Conservation (phyloP, 2,329 filamentous ascomycete species). For the Gliomastix tumulicola region DNA sequence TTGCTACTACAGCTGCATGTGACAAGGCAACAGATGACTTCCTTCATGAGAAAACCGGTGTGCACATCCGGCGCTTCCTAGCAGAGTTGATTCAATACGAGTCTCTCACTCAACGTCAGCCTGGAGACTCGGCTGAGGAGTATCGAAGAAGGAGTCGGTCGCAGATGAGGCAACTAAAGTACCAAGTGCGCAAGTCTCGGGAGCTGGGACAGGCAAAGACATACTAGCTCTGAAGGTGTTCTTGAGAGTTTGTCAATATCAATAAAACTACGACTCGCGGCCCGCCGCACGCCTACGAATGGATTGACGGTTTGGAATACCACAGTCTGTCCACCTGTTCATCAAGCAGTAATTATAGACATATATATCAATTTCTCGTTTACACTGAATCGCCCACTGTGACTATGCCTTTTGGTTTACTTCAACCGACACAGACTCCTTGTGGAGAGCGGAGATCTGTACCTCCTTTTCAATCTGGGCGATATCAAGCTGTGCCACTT, state of each 20-base stretch:
- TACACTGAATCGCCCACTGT: too few species aligned
- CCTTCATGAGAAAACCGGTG: slow-evolving; percentile 43
- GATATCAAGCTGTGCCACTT: slow-evolving; percentile 44
- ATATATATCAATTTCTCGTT: too few species aligned
- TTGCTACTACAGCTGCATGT: slow-evolving; percentile 49
- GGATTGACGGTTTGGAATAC: too few species aligned
- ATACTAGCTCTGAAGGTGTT: too few species aligned
- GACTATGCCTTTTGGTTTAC: slow-evolving; percentile 1
- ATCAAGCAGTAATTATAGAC: too few species aligned
- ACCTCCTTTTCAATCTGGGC: slow-evolving; percentile 47
- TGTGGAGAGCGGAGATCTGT: slow-evolving; percentile 8
- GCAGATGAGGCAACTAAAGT: slow-evolving; percentile 26
- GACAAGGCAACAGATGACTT: slow-evolving; percentile 45
- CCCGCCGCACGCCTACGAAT: too few species aligned
- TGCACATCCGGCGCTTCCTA: slow-evolving; percentile 46
- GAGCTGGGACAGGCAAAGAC: slow-evolving; percentile 13
- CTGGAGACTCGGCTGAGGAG: slow-evolving; percentile 13
- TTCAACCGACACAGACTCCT: slow-evolving; percentile 2
- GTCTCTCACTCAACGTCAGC: slow-evolving; percentile 24
- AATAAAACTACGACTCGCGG: too few species aligned
- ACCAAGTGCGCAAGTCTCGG: slow-evolving; percentile 23
- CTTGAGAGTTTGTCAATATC: too few species aligned
- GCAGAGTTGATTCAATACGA: slow-evolving; percentile 47
- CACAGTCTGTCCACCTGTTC: too few species aligned
- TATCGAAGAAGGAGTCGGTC: slow-evolving; percentile 17